Base-by-base conservation (phyloP, 2,329 filamentous ascomycete species). In the Fusarium nodosum region DNA sequence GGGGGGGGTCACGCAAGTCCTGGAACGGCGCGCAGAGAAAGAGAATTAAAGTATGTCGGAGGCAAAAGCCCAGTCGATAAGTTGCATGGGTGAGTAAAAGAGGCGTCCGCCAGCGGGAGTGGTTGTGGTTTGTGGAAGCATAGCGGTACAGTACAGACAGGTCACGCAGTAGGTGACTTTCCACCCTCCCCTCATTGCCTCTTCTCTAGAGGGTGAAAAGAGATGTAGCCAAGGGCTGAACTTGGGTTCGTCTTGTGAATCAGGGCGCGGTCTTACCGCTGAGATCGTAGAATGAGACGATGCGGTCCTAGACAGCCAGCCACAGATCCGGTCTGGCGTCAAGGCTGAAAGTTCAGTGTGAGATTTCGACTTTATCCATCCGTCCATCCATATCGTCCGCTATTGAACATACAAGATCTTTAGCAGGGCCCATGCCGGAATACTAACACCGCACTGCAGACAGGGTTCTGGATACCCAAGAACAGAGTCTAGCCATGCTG, bases 241-340 rank as follows among this genome's bases (percentile, higher is more conserved):
- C 34, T 48, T 42, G 44, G 24, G 16, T 24, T 48, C 18, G 33
- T 26, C 39, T 60, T 65, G 41, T 15, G 26, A 46, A 31, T 36
- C 34, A 48, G 56, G 56, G 56, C 34, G 51, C 56, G 46, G 34
- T 42, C 34, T 33, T 41, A 50, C 34, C 30, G 36, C 56, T 33
- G 33, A 28, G 26, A 34, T 50, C 20, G 31, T 15, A 46, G 20
- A 46, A 53, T 57, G 62, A 39, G 31, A 34, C 38, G 54, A 65
- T 64, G 51, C 45, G 44, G 60, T 46, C 64, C 51, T 38, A 56
- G 47, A 41, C 45, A 62, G 34, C 13, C 34, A 44, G 62, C 55
- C 52, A 67, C 48, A 36, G 47, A 68, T 68, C 64, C 64, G 64
- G 42, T 20, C 60, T 53, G 57, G 57, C 57, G 52, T 63, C 41